These are phyloP conservation scores for Lithospermum erythrorhizon DNA, from an alignment of 257 asterid genomes.

Conservation along the genomic window DNA sequence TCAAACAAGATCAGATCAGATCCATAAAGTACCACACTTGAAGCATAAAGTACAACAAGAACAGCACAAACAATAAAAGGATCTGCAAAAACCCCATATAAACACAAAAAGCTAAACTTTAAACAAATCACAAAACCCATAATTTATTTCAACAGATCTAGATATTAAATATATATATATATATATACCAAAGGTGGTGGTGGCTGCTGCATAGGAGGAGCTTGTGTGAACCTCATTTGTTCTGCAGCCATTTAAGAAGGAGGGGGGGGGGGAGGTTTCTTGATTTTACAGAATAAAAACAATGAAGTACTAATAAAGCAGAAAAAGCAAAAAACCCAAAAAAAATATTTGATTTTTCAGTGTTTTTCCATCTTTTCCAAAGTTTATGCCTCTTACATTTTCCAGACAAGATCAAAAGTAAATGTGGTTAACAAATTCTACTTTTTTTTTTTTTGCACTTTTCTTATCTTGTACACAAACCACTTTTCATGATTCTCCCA, in stretches of 20 bases:
- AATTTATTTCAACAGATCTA: not conserved
- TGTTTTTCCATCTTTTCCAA: conserved; percentile 1
- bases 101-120: not conserved
- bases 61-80: not conserved
- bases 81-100: not conserved
- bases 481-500: conserved; percentile 1
- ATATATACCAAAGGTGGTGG: not conserved
- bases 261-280: not conserved
- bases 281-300: not conserved
- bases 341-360: not conserved
- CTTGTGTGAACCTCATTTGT: not conserved
- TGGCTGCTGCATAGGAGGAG: not conserved
- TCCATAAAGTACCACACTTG: not conserved
- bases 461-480: not conserved
- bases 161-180: not conserved
- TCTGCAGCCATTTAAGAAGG: not conserved
- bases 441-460: not conserved
- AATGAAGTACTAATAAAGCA: not conserved
- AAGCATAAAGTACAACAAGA: not conserved
- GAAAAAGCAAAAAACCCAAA: not conserved
- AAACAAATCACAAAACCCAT: not conserved
- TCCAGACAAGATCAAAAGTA: not conserved
- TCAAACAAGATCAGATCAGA: not conserved
- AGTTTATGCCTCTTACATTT: not conserved
- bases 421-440: not conserved